Evolutionary conservation across 2,329 filamentous ascomycete species (phyloP).

Genomic region (Pseudopithomyces chartarum): DNA sequence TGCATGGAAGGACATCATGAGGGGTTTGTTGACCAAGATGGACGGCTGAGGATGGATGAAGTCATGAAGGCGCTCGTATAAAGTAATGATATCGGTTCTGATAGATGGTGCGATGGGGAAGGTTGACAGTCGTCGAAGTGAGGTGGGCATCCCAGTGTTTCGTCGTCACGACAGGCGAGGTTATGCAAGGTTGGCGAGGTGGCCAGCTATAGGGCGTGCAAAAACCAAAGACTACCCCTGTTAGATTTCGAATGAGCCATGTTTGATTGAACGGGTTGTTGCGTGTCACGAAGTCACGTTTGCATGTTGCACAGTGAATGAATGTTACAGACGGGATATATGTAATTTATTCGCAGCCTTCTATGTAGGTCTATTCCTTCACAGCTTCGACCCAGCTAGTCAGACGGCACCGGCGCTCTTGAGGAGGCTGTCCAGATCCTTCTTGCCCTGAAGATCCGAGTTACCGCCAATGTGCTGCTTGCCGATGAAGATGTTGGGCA

Average conservation of each 20-base stretch:
- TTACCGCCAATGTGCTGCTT: conserved; percentile 95
- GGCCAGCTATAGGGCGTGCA: conserved; percentile 1
- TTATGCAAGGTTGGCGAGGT: conserved; percentile 16
- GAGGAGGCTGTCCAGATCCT: conserved; percentile 67
- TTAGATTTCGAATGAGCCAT: conserved; percentile 30
- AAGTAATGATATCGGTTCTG: conserved; percentile 34
- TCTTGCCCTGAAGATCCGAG: conserved; percentile 76
- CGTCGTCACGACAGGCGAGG: neutral
- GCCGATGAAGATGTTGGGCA: conserved; percentile 94
- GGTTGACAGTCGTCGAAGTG: conserved; percentile 11
- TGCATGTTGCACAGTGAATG: too few species aligned
- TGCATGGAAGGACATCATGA: conserved; percentile 6
- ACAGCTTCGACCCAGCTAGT: conserved; percentile 21
- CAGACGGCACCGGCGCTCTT: conserved; percentile 68
- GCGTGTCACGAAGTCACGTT: neutral
- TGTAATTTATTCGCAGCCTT: too few species aligned
- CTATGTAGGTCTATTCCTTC: neutral
- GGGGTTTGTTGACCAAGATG: conserved; percentile 15
- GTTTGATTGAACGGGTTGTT: conserved; percentile 24
- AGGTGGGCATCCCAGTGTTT: conserved; percentile 5
- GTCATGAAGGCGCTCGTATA: conserved; percentile 30
- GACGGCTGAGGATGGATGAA: conserved; percentile 15
- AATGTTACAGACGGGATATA: too few species aligned
- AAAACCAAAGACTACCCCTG: conserved; percentile 30
- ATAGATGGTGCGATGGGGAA: conserved; percentile 10